A percentile compares a stretch with the other conserved stretches of the same genome.
phyloP scores from a whole-genome alignment of 768 basidiomycete species.

The Phlebiopsis flavidoalba region DNA sequence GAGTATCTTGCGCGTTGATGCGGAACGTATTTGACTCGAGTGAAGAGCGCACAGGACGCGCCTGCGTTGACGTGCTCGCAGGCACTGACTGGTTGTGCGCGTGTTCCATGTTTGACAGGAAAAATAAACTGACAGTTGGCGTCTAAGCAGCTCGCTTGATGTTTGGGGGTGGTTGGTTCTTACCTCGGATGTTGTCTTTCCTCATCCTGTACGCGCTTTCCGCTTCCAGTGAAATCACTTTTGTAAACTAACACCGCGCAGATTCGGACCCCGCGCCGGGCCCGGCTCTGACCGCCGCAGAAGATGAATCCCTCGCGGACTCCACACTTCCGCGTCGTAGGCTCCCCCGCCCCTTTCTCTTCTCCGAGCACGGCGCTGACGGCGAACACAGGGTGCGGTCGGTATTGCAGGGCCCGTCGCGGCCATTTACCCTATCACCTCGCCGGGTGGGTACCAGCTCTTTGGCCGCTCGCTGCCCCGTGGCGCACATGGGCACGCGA shows the following conservation, averaged over 20 bases:
- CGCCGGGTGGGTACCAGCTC: conserved; percentile 63
- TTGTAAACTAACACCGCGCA: conserved; percentile 23
- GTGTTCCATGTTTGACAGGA: not conserved
- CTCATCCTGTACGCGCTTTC: conserved; percentile 56
- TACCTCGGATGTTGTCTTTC: conserved; percentile 61
- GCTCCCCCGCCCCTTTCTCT: no score
- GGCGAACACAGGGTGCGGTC: conserved; percentile 52
- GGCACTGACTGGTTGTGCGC: conserved; percentile 44
- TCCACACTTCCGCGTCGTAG: no score
- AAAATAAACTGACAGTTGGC: no score
- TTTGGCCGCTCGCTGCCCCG: conserved; percentile 59
- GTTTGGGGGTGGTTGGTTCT: conserved; percentile 59
- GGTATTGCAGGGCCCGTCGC: conserved; percentile 63
- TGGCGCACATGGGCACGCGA: conserved; percentile 63
- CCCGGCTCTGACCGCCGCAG: conserved; percentile 55
- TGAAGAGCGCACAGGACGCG: conserved; percentile 36
- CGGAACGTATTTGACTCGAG: conserved; percentile 56
- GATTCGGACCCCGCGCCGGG: conserved; percentile 57
- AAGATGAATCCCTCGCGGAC: conserved; percentile 76
- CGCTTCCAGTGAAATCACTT: no score
- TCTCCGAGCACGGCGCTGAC: not conserved
- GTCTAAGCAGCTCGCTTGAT: conserved; percentile 48
- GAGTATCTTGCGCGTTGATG: conserved; percentile 60
- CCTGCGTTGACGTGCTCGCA: conserved; percentile 40
- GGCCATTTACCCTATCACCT: conserved; percentile 62